Evolutionary conservation across 495 filamentous ascomycete genomes (phyloP).

Genomic region (Trichoderma virens): DNA sequence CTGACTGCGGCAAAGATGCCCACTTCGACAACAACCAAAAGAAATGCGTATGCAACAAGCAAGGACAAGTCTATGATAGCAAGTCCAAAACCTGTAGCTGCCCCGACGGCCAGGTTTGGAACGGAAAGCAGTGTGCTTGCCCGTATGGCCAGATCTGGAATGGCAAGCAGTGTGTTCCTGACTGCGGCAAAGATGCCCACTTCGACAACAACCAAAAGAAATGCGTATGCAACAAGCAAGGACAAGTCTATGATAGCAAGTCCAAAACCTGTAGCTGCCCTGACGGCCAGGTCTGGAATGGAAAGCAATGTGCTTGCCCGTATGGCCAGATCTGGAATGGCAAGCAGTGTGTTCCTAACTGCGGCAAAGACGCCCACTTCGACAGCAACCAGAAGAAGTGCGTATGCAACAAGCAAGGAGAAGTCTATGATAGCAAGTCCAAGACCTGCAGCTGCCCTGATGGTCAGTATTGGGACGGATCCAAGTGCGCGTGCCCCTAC

Average conservation of each 20-base stretch:
- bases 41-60: slow-evolving; percentile 6
- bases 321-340: background rate
- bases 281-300: background rate
- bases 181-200: slow-evolving; percentile 4
- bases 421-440: background rate
- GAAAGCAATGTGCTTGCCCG: slow-evolving; percentile 2
- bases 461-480: background rate
- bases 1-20: background rate
- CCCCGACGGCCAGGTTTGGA: background rate
- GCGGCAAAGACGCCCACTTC: slow-evolving; percentile 1
- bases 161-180: background rate
- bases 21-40: background rate
- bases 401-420: slow-evolving; percentile 7
- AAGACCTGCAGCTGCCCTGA: background rate
- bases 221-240: slow-evolving; percentile 7
- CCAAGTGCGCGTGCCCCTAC: background rate
- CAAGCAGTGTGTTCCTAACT: background rate
- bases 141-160: background rate
- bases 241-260: background rate
- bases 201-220: background rate
- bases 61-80: background rate
- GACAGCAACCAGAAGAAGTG: background rate
- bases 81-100: slow-evolving; percentile 2
- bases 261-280: slow-evolving; percentile 6
- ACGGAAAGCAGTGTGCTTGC: slow-evolving; percentile 8